phyloP scores from a whole-genome alignment of 768 basidiomycete genomes.

The Tricholoma matsutake region DNA sequence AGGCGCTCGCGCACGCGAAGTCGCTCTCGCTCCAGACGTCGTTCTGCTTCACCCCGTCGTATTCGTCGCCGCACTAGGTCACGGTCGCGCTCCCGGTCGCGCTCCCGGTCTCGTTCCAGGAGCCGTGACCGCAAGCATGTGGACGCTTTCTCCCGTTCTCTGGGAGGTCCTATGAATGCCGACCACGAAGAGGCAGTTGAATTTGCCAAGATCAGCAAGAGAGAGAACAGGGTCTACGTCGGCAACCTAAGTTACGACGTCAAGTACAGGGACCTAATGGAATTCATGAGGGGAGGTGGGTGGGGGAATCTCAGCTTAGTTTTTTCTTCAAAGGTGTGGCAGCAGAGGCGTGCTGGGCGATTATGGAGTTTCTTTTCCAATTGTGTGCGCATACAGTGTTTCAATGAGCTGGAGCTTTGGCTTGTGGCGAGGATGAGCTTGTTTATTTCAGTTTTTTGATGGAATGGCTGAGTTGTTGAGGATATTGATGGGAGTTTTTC shows the following conservation, averaged over 20 bases:
- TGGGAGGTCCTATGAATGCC: slow-evolving; percentile 88
- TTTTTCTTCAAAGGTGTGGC: slow-evolving; percentile 40
- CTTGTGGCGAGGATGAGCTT: slow-evolving; percentile 35
- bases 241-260: slow-evolving; percentile 99
- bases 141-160: slow-evolving; percentile 73
- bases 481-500: slow-evolving; percentile 94
- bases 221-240: slow-evolving; percentile 98
- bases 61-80: slow-evolving; percentile 67
- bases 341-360: slow-evolving; percentile 19
- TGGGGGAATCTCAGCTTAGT: slow-evolving; percentile 68
- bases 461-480: slow-evolving; percentile 62
- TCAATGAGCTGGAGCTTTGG: slow-evolving; percentile 38
- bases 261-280: slow-evolving; percentile 98
- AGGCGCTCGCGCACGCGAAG: slow-evolving; percentile 68
- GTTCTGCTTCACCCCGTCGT: slow-evolving; percentile 65
- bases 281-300: slow-evolving; percentile 99
- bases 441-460: slow-evolving; percentile 38
- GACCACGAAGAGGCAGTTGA: slow-evolving; percentile 92
- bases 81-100: slow-evolving; percentile 43
- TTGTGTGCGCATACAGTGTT: slow-evolving; percentile 15
- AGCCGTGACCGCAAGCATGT: slow-evolving; percentile 53
- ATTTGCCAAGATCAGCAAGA: slow-evolving; percentile 93
- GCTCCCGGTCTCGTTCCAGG: slow-evolving; percentile 50
- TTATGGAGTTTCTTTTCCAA: slow-evolving; percentile 21
- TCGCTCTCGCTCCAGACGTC: slow-evolving; percentile 66